phyloP scores from a whole-genome alignment of 257 asterid genomes.

The Petunia axillaris region DNA sequence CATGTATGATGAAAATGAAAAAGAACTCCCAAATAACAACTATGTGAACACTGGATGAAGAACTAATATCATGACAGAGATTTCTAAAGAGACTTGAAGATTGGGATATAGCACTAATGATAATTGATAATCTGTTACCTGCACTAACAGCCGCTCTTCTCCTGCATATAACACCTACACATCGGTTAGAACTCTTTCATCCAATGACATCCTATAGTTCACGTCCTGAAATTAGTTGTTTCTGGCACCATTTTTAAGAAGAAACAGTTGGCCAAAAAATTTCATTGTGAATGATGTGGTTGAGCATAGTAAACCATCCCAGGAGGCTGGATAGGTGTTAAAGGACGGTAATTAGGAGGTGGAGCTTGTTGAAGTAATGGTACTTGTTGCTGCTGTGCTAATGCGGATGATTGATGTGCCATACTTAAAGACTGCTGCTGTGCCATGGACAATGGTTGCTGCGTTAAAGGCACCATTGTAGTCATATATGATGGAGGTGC shows the following conservation, averaged over 20 bases:
- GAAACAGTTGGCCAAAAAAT: neutral
- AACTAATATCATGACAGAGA: neutral
- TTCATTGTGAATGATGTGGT: conserved; percentile 58
- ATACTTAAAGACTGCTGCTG: conserved; percentile 50
- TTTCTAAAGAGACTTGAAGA: conserved; percentile 18
- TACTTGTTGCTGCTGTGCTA: conserved; percentile 43
- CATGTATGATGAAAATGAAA: conserved; percentile 30
- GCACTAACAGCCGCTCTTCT: conserved; percentile 5
- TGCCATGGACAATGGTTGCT: conserved; percentile 46
- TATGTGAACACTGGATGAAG: neutral
- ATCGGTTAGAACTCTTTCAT: neutral
- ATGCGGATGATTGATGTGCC: conserved; percentile 46
- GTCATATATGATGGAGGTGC: conserved; percentile 63
- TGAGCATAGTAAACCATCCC: conserved; percentile 70
- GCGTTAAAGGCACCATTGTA: conserved; percentile 59
- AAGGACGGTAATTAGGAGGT: conserved; percentile 62
- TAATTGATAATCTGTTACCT: conserved; percentile 20
- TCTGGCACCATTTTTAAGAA: neutral
- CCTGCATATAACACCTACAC: conserved; percentile 21
- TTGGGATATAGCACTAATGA: conserved; percentile 27
- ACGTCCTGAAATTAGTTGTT: conserved; percentile 23
- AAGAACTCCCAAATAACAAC: conserved; percentile 17
- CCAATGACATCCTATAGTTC: conserved; percentile 12
- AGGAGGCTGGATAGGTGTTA: conserved; percentile 57
- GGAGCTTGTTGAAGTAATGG: conserved; percentile 42